Conservation (phyloP, 2,329 filamentous ascomycete genomes). For the Talaromyces marneffei region DNA sequence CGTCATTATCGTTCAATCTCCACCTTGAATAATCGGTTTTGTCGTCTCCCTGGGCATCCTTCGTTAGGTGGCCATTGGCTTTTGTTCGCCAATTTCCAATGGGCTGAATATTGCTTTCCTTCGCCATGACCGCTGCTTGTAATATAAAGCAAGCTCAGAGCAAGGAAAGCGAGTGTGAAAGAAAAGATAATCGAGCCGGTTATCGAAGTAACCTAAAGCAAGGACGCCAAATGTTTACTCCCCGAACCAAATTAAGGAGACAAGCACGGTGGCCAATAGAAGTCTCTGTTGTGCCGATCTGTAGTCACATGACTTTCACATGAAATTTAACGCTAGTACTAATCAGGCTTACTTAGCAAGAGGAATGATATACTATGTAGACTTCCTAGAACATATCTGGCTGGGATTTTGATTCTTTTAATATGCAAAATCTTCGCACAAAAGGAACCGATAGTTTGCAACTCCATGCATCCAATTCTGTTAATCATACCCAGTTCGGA, state of each 20-base stretch:
- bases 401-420: too few species aligned
- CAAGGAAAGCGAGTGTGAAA: neutral
- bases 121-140: neutral
- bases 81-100: slow-evolving; percentile 32
- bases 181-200: neutral
- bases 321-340: neutral
- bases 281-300: neutral
- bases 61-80: slow-evolving; percentile 30
- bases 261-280: neutral
- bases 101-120: slow-evolving; percentile 13
- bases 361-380: too few species aligned
- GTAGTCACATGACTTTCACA: neutral
- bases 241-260: neutral
- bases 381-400: too few species aligned
- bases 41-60: slow-evolving; percentile 32
- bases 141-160: neutral
- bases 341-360: too few species aligned
- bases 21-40: slow-evolving; percentile 77
- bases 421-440: too few species aligned
- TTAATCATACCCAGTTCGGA: too few species aligned
- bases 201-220: neutral
- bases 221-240: neutral
- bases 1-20: slow-evolving; percentile 75
- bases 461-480: too few species aligned
- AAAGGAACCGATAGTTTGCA: too few species aligned